Evolutionary conservation across 148 eudicot genomes (phyloP).

Genomic region (Vaccinium myrtillus): DNA sequence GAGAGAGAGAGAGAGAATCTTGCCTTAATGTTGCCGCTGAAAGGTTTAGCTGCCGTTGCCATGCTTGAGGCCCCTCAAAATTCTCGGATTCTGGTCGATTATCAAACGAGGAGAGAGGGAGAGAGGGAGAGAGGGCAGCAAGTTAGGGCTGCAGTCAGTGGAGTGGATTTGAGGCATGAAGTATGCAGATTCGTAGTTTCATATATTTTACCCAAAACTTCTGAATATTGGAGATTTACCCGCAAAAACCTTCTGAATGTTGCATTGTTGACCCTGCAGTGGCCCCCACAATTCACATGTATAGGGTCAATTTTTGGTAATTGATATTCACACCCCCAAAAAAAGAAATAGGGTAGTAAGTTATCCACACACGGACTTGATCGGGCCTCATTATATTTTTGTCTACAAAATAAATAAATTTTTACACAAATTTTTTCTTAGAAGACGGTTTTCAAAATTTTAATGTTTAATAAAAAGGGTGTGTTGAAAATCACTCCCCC

Average conservation of each 20-base stretch:
- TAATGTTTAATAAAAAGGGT: too few species aligned
- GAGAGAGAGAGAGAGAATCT: background rate
- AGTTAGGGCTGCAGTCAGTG: background rate
- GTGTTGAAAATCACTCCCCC: too few species aligned
- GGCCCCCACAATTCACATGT: too few species aligned
- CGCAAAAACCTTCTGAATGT: background rate
- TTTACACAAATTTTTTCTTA: too few species aligned
- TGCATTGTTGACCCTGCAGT: background rate
- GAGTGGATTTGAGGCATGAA: background rate
- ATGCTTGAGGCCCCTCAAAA: constrained; percentile 15
- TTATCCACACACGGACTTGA: too few species aligned
- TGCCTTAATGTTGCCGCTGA: constrained; percentile 65
- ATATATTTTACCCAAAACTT: background rate
- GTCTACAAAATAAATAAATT: too few species aligned
- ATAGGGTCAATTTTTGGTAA: too few species aligned
- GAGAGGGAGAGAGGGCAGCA: background rate
- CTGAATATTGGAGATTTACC: background rate
- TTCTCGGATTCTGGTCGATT: background rate
- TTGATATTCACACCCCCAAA: too few species aligned
- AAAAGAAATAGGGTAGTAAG: too few species aligned
- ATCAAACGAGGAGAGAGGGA: background rate
- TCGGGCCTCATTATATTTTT: too few species aligned
- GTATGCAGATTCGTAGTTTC: background rate
- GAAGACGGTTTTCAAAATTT: too few species aligned
- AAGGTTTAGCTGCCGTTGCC: constrained; percentile 42